A percentile compares a stretch with the other conserved stretches of the same genome.
Evolutionary conservation across 495 filamentous ascomycete genomes (phyloP).

Genomic region (Podospora comata): DNA sequence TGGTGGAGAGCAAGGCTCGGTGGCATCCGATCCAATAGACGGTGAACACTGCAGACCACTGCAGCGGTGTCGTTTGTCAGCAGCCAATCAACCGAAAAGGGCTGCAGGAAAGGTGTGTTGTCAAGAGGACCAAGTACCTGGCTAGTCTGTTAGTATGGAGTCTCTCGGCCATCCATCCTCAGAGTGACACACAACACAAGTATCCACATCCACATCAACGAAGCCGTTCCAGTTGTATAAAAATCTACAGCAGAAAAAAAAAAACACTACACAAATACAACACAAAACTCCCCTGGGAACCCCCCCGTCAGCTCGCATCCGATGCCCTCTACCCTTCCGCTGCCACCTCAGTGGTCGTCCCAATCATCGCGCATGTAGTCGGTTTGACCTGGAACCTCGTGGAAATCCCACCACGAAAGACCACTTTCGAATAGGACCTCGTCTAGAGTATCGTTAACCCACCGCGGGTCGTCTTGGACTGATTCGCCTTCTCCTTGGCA

Average conservation of each 20-base stretch:
- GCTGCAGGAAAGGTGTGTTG: not conserved
- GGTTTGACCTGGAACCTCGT: too few species aligned
- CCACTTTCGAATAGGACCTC: too few species aligned
- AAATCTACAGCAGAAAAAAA: too few species aligned
- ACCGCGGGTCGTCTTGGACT: not conserved
- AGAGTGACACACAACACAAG: not conserved
- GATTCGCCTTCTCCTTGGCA: not conserved
- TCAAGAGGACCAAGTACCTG: not conserved
- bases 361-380: too few species aligned
- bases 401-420: too few species aligned
- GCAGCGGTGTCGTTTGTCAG: not conserved
- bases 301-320: too few species aligned
- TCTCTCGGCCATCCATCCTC: not conserved
- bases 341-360: too few species aligned
- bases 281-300: too few species aligned
- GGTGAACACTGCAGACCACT: constrained; percentile 7
- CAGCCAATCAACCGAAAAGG: constrained; percentile 13
- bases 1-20: constrained; percentile 5
- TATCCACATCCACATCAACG: not conserved
- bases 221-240: too few species aligned
- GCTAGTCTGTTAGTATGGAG: not conserved
- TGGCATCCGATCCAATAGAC: constrained; percentile 11
- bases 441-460: too few species aligned
- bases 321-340: too few species aligned
- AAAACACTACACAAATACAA: too few species aligned